Percentiles rank a stretch among this genome's conserved stretches.
Conservation (phyloP, 495 filamentous ascomycete genomes). For the Hypoxylon lienhwacheense region DNA sequence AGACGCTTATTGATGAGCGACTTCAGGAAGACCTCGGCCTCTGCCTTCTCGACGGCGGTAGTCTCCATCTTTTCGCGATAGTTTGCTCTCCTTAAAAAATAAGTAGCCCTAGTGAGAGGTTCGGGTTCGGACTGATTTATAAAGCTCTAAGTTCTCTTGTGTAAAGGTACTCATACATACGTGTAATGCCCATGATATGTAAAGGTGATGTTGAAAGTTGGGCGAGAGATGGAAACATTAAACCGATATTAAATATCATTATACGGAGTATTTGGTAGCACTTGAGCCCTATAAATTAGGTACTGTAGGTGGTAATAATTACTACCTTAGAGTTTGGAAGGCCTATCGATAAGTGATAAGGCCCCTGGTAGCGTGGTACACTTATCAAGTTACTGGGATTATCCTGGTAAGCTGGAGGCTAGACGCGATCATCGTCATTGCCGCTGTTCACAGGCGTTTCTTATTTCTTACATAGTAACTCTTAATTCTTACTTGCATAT, state of each 20-base stretch:
- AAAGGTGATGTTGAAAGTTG: too few species aligned
- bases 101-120: background rate
- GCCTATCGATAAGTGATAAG: too few species aligned
- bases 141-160: background rate
- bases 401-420: background rate
- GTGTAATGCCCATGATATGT: background rate
- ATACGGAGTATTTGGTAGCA: too few species aligned
- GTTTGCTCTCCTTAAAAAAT: background rate
- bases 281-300: too few species aligned
- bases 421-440: conserved; percentile 17
- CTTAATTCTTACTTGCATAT: too few species aligned
- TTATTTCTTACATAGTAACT: background rate
- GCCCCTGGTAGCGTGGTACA: background rate
- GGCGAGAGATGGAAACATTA: too few species aligned
- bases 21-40: conserved; percentile 46
- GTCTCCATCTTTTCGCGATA: conserved; percentile 17
- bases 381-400: conserved; percentile 1
- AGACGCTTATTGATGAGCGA: conserved; percentile 68
- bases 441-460: conserved; percentile 18
- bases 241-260: too few species aligned
- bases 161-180: background rate
- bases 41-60: conserved; percentile 31
- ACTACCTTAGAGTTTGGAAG: too few species aligned
- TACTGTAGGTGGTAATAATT: too few species aligned
- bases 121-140: background rate